phyloP scores from a whole-genome alignment of 176 grass and related monocot species.

The Musa beccarii region DNA sequence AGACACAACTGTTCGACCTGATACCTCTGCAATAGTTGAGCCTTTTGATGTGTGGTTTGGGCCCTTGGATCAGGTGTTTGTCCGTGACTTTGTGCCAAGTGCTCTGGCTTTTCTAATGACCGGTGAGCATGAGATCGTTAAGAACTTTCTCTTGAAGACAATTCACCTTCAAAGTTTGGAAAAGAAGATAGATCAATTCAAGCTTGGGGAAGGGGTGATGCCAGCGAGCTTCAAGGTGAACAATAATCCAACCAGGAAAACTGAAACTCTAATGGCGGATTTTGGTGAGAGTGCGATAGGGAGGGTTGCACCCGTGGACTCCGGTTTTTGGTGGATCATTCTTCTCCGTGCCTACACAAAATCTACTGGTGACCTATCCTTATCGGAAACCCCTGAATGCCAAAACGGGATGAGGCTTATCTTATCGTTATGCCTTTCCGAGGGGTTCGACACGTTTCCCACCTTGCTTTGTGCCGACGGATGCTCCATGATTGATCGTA shows the following conservation, averaged over 20 bases:
- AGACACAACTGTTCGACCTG: too few relatives aligned
- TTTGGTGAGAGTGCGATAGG: slow-evolving; percentile 90
- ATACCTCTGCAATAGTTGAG: too few relatives aligned
- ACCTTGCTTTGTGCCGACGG: slow-evolving; percentile 95
- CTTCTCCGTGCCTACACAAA: slow-evolving; percentile 96
- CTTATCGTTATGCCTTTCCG: slow-evolving; percentile 72
- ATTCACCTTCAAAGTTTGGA: slow-evolving; percentile 79
- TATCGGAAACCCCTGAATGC: slow-evolving; percentile 74
- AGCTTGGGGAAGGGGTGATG: slow-evolving; percentile 89
- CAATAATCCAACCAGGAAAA: slow-evolving; percentile 45
- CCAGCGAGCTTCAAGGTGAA: slow-evolving; percentile 94
- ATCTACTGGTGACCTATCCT: slow-evolving; percentile 64
- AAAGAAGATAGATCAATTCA: slow-evolving; percentile 88
- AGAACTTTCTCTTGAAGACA: slow-evolving; percentile 83
- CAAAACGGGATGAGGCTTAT: slow-evolving; percentile 85
- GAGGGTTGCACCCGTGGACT: slow-evolving; percentile 85
- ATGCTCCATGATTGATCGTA: slow-evolving; percentile 92
- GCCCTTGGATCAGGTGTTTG: slow-evolving; percentile 53
- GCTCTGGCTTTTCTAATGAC: slow-evolving; percentile 92
- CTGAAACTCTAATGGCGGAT: slow-evolving; percentile 71
- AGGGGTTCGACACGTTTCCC: slow-evolving; percentile 94
- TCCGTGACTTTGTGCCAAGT: slow-evolving; percentile 86
- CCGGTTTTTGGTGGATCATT: slow-evolving; percentile 99
- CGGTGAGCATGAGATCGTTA: slow-evolving; percentile 81
- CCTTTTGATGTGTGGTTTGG: too few relatives aligned